Percentiles rank a stretch among this genome's conserved stretches.
Conservation (phyloP, 352 stramenopile genomes). For the Globisporangium perplexum region DNA sequence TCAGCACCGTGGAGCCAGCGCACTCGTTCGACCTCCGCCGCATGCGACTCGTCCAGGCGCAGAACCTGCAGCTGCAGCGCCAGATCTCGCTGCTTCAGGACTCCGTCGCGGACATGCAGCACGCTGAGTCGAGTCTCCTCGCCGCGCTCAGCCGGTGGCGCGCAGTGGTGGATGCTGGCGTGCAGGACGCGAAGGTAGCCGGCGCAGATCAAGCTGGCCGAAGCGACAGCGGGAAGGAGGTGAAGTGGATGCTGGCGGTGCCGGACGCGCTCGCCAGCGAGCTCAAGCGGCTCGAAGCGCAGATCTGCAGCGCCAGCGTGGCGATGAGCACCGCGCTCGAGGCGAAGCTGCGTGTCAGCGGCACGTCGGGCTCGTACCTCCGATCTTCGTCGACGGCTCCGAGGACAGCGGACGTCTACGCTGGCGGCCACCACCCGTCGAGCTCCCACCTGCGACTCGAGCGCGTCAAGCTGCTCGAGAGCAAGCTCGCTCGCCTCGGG, state of each 20-base stretch:
- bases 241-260: slow-evolving; percentile 40
- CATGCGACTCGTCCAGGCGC: slow-evolving; percentile 39
- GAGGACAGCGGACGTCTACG: slow-evolving; percentile 14
- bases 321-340: slow-evolving; percentile 18
- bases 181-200: slow-evolving; percentile 32
- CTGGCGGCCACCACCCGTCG: slow-evolving; percentile 3
- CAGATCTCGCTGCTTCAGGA: slow-evolving; percentile 42
- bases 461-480: slow-evolving; percentile 8
- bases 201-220: slow-evolving; percentile 27
- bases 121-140: slow-evolving; percentile 29
- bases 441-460: slow-evolving; percentile 8
- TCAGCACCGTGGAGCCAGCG: slow-evolving; percentile 10
- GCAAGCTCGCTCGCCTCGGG: slow-evolving; percentile 1
- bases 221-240: slow-evolving; percentile 5
- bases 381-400: slow-evolving; percentile 10
- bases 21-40: slow-evolving; percentile 20
- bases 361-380: slow-evolving; percentile 17
- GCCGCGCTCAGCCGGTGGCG: slow-evolving; percentile 33
- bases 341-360: slow-evolving; percentile 28
- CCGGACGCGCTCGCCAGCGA: slow-evolving; percentile 29
- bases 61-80: slow-evolving; percentile 61
- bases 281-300: slow-evolving; percentile 23
- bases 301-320: slow-evolving; percentile 19
- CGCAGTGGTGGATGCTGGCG: slow-evolving; percentile 29
- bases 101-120: slow-evolving; percentile 24